phyloP scores from a whole-genome alignment of 352 stramenopile genomes.

The Phytophthora tubulina region DNA sequence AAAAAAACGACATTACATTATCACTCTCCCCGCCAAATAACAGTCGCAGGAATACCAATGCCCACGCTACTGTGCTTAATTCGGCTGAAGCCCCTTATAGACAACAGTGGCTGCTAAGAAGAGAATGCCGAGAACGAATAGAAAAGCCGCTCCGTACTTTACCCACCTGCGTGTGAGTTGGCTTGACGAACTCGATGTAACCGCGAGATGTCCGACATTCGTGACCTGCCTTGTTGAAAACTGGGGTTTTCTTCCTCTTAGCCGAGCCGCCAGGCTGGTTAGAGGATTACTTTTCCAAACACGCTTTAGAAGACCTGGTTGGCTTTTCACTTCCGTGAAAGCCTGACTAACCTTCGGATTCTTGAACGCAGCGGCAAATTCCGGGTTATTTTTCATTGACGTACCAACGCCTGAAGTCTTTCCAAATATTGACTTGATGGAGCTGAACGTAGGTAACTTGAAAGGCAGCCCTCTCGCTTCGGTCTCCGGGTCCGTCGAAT shows the following conservation, averaged over 20 bases:
- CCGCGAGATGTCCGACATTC: not conserved
- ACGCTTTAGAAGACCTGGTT: not conserved
- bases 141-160: slow-evolving; percentile 1
- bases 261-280: not conserved
- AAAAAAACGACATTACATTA: not conserved
- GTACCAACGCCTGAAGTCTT: not conserved
- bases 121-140: not conserved
- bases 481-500: not conserved
- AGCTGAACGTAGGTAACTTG: not conserved
- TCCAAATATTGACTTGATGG: not conserved
- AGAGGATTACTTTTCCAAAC: not conserved
- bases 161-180: not conserved
- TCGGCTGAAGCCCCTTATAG: not conserved
- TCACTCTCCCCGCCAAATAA: not conserved
- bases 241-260: not conserved
- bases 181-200: not conserved
- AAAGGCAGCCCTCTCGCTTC: slow-evolving; percentile 3
- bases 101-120: not conserved
- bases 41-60: not conserved
- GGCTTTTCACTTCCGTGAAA: not conserved
- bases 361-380: not conserved
- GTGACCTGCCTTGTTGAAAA: not conserved
- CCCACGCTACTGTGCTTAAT: not conserved
- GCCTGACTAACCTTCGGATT: not conserved
- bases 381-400: not conserved